Evolutionary conservation across 2,329 filamentous ascomycete genomes (phyloP), one percentile per base, ranked within the genome.

Genomic region (Aciculosporium take): DNA sequence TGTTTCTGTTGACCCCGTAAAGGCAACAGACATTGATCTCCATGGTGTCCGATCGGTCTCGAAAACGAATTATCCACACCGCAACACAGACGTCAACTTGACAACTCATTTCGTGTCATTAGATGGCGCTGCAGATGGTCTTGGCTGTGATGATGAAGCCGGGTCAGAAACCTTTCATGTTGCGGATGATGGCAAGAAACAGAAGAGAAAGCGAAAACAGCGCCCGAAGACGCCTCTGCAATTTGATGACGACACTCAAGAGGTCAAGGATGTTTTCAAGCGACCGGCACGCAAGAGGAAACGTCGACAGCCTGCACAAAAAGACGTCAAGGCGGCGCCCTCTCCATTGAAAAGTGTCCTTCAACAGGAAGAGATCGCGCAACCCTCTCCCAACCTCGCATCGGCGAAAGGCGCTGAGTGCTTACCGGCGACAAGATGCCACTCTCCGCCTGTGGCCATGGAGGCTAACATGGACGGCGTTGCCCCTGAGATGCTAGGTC

Each of bases 141-240:
- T 23, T 23, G 31, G 31, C 13, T 3, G 27, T 17, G n/a, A 12
- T 9, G n/a, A 31, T 15, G 24, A 10, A 18, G 21, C 7, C n/a
- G 9, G 3, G n/a, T 3, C 9, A 18, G 12, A 28, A 7, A 17
- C n/a, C 10, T 9, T 4, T 15, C 20, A 32, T 4, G 29, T 13
- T 7, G 15, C 20, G 13, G 12, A 17, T 32, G n/a, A 28, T n/a
- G 38, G 13, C 10, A 23, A 36, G n/a, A 37, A 34, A 7, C 20
- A 17, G 1, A 46, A 45, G 18, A 54, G 39, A 40, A 59, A 49
- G 25, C 48, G 49, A n/a, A 58, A 50, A 38, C 60, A 62, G 45
- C 49, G 56, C 20, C 49, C 59, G 1, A 63, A 63, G 35, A 41
- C 54, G 1, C 56, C 60, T 1, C 41, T 63, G 2, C 43, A 52